Base-by-base conservation (phyloP, 306 rosid species). In the Adenanthera pavonina region DNA sequence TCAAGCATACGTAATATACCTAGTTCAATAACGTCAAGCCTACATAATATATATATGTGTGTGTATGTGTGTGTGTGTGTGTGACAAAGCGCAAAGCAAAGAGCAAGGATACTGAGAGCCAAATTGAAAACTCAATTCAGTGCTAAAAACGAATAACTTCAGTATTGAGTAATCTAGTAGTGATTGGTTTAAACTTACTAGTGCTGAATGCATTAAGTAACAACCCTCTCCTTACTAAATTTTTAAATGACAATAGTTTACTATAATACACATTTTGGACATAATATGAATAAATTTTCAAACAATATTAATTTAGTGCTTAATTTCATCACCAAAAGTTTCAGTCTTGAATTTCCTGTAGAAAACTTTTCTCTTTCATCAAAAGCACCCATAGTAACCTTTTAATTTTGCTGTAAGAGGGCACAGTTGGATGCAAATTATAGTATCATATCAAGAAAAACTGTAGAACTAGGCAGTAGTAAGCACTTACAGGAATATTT, bases 401-500 rank as follows among this genome's bases (percentile, higher is more conserved):
- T 17, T 66, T 54, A 47, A 72, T 57, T 57, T 81, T 80, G 49
- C 56, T 69, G 46, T 47, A 71, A 62, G 72, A 38, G 59, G 14
- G 47, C 56, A 56, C 34, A 38, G 49, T 36, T 78, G 36, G 13
- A 20, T 3, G 35, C 33, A 35, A 65, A 82, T 33, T 73, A 74
- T 76, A 51, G 41, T 71, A 66, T 44, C 3, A 9, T 62, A 53
- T 53, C 60, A 53, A 17, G 62, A 79, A 83, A 80, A 61, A 86
- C 70, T 3, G 98, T 72, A 52, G 38, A 77, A 64, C 43, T 77
- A 69, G 6, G 73, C 40, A 33, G 48, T n/a, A 46, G 49, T 61
- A 56, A 74, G 70, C 52, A 84, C 94, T 92, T 85, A 94, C 97
- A 4, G 77, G 85, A 84, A 91, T 62, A 77, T 92, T 84, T 78